Evolutionary conservation across 2,329 filamentous ascomycete genomes (phyloP).

Genomic region (Chrysoporthe cubensis): DNA sequence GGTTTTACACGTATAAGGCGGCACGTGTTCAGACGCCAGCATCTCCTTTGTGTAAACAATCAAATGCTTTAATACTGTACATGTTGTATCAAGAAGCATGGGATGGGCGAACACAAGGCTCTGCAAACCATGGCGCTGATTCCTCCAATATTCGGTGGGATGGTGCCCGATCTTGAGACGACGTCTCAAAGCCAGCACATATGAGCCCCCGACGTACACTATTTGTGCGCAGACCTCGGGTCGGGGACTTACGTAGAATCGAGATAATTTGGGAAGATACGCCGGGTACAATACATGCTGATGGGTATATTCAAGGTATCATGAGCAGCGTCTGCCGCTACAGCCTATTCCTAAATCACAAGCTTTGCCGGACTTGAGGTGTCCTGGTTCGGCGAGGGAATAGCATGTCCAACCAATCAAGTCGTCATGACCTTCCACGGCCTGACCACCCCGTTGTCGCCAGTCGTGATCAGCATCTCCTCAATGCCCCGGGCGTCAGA

Average conservation of each 20-base stretch:
- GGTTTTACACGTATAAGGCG: constrained; percentile 7
- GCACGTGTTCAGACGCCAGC: constrained; percentile 18
- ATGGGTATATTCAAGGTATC: background rate
- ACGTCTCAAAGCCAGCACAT: too few relatives aligned
- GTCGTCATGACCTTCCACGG: constrained; percentile 65
- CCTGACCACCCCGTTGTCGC: constrained; percentile 86
- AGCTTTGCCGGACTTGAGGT: background rate
- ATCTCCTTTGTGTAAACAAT: constrained; percentile 27
- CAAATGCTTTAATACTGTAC: constrained; percentile 16
- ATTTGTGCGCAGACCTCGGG: background rate
- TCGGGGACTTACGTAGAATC: background rate
- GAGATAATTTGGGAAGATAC: background rate
- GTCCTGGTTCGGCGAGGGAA: background rate
- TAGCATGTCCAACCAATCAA: background rate
- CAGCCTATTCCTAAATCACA: background rate
- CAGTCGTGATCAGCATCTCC: constrained; percentile 88
- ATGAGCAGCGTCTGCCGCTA: background rate
- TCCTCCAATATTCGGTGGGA: background rate
- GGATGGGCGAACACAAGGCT: constrained; percentile 25
- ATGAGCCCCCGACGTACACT: too few relatives aligned
- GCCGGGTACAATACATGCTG: background rate
- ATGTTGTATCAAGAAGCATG: constrained; percentile 22
- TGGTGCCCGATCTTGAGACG: background rate
- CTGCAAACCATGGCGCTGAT: constrained; percentile 1
- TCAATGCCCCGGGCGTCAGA: constrained; percentile 61